Base-by-base conservation (phyloP, 306 rosid species). In the Cucurbita argyrosperma region DNA sequence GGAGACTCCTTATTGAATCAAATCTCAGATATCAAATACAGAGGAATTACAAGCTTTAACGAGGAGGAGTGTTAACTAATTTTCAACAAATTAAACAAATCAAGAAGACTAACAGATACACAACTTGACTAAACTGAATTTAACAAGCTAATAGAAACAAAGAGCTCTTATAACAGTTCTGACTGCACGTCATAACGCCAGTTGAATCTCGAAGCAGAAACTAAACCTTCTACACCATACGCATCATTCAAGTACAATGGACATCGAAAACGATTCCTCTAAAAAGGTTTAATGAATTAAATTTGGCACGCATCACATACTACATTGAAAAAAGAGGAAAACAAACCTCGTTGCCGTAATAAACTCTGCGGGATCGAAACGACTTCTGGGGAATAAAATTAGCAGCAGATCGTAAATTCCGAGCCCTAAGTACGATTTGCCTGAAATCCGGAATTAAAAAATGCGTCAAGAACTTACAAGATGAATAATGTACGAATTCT, bases 371-470 rank as follows among this genome's bases (percentile, higher is more conserved):
- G 15, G 95, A 80, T 0, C 95, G 97, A 81, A 90, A 94, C 75
- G 99, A 86, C 80, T 89, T 94, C 0, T 87, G 79, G 79, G 99
- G 99, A 40, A 94, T 88, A 71, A 88, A 89, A 81, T 94, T 94
- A 42, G 97, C 97, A 5, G 86, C 89, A 9, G 86, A 83, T 53
- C 99, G 96, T 76, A 94, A 79, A 83, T 87, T 94, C 77, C 99
- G 90, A 85, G 99, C 99, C 88, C 99, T 84, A 81, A 94, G 68
- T 14, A 91, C 55, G 40, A 91, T 87, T 84, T 94, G 99, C 85
- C 99, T 94, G 85, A 64, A 89, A 82, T 15, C 52, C 79, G 77
- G 23, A 40, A 76, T 13, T 60, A n/a, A 74, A 84, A 84, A 47
- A 62, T 74, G 54, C 18, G 47, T 45, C 16, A 39, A 7, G 35